Percentiles rank a stretch among this genome's conserved stretches.
phyloP scores from a whole-genome alignment of 805 yeast species.

The Cyberlindnera maclurae region DNA sequence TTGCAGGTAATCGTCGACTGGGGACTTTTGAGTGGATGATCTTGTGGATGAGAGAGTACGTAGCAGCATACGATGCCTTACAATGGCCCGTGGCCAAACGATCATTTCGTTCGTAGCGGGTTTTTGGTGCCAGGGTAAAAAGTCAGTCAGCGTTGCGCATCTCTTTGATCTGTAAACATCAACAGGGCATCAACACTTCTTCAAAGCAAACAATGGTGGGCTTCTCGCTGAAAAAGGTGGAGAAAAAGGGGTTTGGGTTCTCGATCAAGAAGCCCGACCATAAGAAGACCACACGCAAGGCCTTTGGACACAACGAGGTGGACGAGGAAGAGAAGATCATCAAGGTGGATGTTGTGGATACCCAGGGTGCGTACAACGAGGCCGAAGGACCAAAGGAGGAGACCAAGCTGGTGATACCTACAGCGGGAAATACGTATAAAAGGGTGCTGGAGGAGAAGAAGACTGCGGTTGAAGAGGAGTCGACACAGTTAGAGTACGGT shows the following conservation, averaged over 20 bases:
- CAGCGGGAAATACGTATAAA: conserved; percentile 18
- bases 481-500: conserved; percentile 19
- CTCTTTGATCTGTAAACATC: too few species aligned
- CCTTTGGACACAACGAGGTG: conserved; percentile 16
- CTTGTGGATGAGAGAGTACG: too few species aligned
- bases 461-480: conserved; percentile 1
- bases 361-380: conserved; percentile 15
- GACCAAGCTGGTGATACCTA: conserved; percentile 14
- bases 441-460: conserved; percentile 5
- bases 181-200: background rate
- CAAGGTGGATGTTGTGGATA: conserved; percentile 19
- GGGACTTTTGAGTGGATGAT: background rate
- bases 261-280: conserved; percentile 22
- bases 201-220: conserved; percentile 26
- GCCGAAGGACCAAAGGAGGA: conserved; percentile 7
- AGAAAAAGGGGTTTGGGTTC: conserved; percentile 23
- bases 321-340: conserved; percentile 14
- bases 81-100: too few species aligned
- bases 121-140: too few species aligned
- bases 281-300: conserved; percentile 3
- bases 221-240: conserved; percentile 31
- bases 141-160: too few species aligned
- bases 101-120: too few species aligned
- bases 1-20: conserved; percentile 10
- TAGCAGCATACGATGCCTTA: too few species aligned